Percentiles rank a stretch among this genome's conserved stretches.
phyloP scores from a whole-genome alignment of 2,329 filamentous ascomycete genomes.

The Fusarium napiforme region DNA sequence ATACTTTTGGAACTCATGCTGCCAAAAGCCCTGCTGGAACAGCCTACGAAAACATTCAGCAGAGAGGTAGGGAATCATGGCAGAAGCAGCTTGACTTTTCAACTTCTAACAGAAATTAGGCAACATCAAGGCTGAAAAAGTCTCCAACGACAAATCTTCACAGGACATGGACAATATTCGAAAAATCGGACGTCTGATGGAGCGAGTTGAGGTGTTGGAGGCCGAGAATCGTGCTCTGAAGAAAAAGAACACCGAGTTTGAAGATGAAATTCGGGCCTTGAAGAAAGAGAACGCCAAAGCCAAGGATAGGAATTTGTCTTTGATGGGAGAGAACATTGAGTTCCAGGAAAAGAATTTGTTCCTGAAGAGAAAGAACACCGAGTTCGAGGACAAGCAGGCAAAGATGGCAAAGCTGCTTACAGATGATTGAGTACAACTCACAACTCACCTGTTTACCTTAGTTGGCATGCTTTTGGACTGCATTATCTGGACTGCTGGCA shows the following conservation, averaged over 20 bases:
- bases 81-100: no score
- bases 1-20: no score
- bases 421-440: neutral
- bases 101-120: accelerated
- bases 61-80: no score
- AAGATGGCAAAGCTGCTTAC: neutral
- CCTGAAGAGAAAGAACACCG: neutral
- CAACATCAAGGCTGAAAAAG: accelerated
- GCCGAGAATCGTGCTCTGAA: neutral
- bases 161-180: neutral
- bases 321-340: no score
- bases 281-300: neutral
- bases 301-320: neutral
- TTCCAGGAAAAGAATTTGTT: no score
- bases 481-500: neutral
- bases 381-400: neutral
- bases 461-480: neutral
- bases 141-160: neutral
- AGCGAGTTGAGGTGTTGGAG: neutral
- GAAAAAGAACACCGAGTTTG: neutral
- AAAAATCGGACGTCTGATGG: neutral
- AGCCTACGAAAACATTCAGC: neutral
- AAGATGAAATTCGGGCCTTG: neutral
- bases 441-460: neutral
- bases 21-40: neutral